phyloP scores from a whole-genome alignment of 225 moss, liverwort and hornwort species.

The Antitrichia curtipendula region DNA sequence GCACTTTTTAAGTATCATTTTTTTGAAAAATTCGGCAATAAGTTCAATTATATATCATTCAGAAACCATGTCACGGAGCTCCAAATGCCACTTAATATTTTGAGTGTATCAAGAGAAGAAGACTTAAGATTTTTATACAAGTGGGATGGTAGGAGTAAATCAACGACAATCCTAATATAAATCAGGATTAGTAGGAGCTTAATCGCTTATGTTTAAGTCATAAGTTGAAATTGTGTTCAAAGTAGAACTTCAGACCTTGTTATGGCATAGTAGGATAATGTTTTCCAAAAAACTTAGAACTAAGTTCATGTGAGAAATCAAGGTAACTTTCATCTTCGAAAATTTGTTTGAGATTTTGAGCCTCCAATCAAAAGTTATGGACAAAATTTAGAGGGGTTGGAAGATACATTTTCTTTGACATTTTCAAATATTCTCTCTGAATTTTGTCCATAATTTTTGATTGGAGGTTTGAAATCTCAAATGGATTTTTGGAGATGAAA shows the following conservation, averaged over 20 bases:
- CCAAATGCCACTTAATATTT: not conserved
- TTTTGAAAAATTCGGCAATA: not conserved
- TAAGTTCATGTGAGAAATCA: not conserved
- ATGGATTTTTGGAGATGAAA: not conserved
- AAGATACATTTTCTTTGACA: not conserved
- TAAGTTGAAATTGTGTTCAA: not conserved
- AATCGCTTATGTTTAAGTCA: accelerated
- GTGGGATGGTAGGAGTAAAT: not conserved
- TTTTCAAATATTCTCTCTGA: not conserved
- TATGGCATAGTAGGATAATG: not conserved
- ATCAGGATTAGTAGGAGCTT: not conserved
- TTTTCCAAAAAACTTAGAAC: not conserved
- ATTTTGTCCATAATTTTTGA: not conserved
- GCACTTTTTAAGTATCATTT: not conserved
- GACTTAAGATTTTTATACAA: not conserved
- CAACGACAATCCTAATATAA: too few relatives aligned
- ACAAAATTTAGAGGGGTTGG: not conserved
- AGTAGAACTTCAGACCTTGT: not conserved
- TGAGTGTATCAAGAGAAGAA: not conserved
- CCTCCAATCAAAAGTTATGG: not conserved
- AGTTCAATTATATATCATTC: not conserved
- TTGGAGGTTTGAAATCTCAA: not conserved
- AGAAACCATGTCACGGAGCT: not conserved
- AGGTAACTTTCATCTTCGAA: not conserved
- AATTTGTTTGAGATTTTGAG: not conserved